Base-by-base conservation (phyloP, 176 grass and related monocot species). In the Eleusine coracana region DNA sequence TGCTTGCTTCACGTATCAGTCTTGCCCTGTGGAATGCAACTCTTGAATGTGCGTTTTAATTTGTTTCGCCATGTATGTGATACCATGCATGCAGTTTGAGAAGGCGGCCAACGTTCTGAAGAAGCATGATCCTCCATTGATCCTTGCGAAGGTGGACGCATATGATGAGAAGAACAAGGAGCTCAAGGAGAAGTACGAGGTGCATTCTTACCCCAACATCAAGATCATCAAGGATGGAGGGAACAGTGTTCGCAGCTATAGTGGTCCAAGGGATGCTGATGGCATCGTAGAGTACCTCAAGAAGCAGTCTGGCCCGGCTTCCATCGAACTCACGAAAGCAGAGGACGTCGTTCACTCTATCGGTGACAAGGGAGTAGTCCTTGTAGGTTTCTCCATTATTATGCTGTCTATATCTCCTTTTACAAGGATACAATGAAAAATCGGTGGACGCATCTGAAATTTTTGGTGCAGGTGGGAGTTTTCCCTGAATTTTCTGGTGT, bases 251-350 rank as follows among this genome's bases (percentile, higher is more conserved):
- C 86, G 71, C 28, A 28, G 76, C 38, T 99, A 92, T 1, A 86
- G 87, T 6, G 96, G 96, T 72, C 92, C 87, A 1, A 90, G 93
- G 65, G 86, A 96, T 10, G 85, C 82, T 0, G 89, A 92, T 3
- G 91, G 91, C 44, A 92, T 99, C n/a, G 80, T 92, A 58, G 83
- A 90, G 58, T 96, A 93, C 82, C 76, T 99, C 65, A 90, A 81
- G 81, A 96, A 81, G 87, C 93, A 96, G 80, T 83, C 85, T 0
- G 93, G 96, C 6, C 87, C 93, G 1, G 77, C 89, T 62, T 96
- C 93, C 59, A 42, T 89, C 4, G 87, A 92, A 80, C 83, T 99
- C 64, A 89, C 75, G 54, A 93, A 89, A 3, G 55, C 29, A 16
- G 85, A 88, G 51, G 92, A 87, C 16, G 85, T 74, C 6, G 10